Base-by-base conservation (phyloP, 306 rosid genomes). In the Boehmeria nivea region DNA sequence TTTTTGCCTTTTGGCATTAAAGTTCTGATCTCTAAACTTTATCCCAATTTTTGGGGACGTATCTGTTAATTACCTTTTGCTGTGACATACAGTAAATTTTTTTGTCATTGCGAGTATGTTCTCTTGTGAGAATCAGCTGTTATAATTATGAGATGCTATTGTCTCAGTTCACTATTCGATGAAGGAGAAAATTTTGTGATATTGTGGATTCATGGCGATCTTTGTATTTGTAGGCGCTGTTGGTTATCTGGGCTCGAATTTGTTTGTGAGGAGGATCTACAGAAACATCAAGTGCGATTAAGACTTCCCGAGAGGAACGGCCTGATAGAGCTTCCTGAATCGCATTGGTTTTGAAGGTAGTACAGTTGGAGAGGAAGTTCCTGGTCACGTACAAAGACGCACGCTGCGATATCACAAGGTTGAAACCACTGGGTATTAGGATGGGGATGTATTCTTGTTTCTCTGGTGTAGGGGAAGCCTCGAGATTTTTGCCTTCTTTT, bases 211-310 rank as follows among this genome's bases (percentile, higher is more conserved):
- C 47, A 1, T 34, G n/a, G 43, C 54, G 23, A 9, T n/a, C 25
- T 51, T 68, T 64, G 39, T 59, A 67, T 60, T 17, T 75, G 79
- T 67, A 93, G 99, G 99, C 34, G 99, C 99, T 63, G 95, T 93
- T 61, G 99, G 99, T 61, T 76, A 93, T 66, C 82, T 93, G 69
- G 99, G 99, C 52, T 93, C 98, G 1, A 84, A 87, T 69, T 82
- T 90, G 79, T 90, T 90, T 56, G 98, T 90, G 78, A 84, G 98
- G 81, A 90, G 91, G 86, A 90, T 90, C 82, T 90, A 90, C 83
- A 83, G 95, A 73, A 90, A 90, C 81, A 90, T 90, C 81, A 90
- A 90, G 76, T 90, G 98, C 27, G 99, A 93, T 78, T 93, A 85
- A 77, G 78, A 71, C 50, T 51, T 65, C 57, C 63, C 40, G 3